Percentiles rank a stretch among this genome's conserved stretches.
Evolutionary conservation across 192 early-diverging fungal species (phyloP).

Genomic region (Chytriomyces confervae): DNA sequence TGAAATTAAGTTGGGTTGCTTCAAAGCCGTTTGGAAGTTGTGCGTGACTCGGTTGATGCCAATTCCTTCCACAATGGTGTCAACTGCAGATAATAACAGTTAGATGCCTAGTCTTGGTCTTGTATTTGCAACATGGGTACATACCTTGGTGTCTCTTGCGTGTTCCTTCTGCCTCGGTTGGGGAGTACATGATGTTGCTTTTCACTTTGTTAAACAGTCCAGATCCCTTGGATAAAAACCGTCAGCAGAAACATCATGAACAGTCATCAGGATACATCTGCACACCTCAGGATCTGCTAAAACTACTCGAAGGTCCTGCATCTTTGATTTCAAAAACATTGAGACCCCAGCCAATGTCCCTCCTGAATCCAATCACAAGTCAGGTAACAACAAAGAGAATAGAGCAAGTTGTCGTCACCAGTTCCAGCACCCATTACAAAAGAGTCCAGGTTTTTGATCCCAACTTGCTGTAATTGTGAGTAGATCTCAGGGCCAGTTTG

Average conservation of each 20-base stretch:
- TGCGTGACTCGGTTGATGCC: conserved; percentile 92
- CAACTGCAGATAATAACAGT: conserved; percentile 55
- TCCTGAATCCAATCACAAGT: conserved; percentile 66
- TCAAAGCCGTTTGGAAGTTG: conserved; percentile 72
- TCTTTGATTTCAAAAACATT: conserved; percentile 75
- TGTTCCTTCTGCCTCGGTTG: conserved; percentile 86
- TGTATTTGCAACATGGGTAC: neutral
- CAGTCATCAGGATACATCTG: neutral
- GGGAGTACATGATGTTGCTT: conserved; percentile 88
- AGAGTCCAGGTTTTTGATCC: conserved; percentile 61
- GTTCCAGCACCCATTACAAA: conserved; percentile 87
- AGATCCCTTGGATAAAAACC: conserved; percentile 67
- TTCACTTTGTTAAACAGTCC: conserved; percentile 91
- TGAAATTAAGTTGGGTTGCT: conserved; percentile 62
- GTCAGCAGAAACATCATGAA: neutral
- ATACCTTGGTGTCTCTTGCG: conserved; percentile 81
- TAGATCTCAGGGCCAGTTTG: conserved; percentile 93
- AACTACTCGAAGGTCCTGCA: conserved; percentile 68
- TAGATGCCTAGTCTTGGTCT: neutral
- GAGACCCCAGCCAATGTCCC: conserved; percentile 91
- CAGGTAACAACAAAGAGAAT: neutral
- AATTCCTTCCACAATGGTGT: conserved; percentile 95
- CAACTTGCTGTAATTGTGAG: conserved; percentile 67
- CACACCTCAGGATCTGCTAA: conserved; percentile 79
- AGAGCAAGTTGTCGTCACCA: neutral